Conservation (phyloP, 208 protist species). For the Tritrichomonas musculus region DNA sequence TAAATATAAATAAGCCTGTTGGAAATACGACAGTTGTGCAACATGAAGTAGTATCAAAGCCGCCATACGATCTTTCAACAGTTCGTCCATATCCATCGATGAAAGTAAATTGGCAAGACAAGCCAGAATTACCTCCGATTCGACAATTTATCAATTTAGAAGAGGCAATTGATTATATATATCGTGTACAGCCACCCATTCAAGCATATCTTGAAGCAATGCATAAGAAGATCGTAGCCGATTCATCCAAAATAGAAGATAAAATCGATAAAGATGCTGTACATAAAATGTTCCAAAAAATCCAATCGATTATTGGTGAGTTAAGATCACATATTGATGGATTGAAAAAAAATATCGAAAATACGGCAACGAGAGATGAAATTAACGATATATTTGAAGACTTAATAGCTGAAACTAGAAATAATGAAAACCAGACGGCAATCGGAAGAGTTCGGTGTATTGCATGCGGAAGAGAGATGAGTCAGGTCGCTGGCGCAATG, state of each 20-base stretch:
- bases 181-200: not conserved
- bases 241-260: not conserved
- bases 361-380: constrained; percentile 27
- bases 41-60: too few relatives aligned
- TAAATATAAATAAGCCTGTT: too few relatives aligned
- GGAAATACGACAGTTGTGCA: too few relatives aligned
- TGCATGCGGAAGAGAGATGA: constrained; percentile 1
- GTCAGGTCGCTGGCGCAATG: not conserved
- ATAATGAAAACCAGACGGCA: not conserved
- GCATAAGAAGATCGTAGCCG: not conserved
- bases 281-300: not conserved
- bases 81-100: not conserved
- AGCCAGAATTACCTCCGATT: not conserved
- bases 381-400: constrained; percentile 20
- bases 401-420: not conserved
- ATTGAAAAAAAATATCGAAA: not conserved
- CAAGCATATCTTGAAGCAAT: constrained; percentile 3
- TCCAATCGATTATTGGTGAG: constrained; percentile 2
- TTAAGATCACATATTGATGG: not conserved
- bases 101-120: not conserved
- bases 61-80: not conserved
- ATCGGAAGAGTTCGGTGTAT: not conserved
- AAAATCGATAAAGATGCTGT: not conserved
- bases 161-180: not conserved
- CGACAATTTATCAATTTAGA: not conserved